phyloP scores from a whole-genome alignment of 1,284 basidiomycete species.

The Moniliophthora roreri region DNA sequence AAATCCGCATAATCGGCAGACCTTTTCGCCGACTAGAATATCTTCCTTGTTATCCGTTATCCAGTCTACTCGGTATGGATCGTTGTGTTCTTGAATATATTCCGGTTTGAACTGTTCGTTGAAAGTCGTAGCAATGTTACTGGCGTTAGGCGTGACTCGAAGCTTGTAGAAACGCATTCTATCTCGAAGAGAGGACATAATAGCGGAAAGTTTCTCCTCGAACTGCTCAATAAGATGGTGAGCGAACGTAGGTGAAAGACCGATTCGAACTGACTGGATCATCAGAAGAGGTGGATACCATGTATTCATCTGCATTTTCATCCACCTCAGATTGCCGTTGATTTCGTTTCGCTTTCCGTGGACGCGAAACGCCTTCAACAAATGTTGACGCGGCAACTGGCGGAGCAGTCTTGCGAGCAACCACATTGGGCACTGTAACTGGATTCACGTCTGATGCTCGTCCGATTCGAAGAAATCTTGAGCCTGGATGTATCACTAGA shows the following conservation, averaged over 20 bases:
- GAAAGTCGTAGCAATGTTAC: conserved; percentile 71
- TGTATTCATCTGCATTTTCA: conserved; percentile 45
- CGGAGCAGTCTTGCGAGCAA: conserved; percentile 64
- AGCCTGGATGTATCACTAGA: conserved; percentile 94
- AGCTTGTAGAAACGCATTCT: conserved; percentile 90
- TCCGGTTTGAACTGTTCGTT: conserved; percentile 79
- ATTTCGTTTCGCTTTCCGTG: conserved; percentile 31
- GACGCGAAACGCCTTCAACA: conserved; percentile 54
- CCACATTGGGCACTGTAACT: conserved; percentile 70
- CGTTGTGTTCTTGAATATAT: conserved; percentile 79
- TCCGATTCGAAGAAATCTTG: conserved; percentile 84
- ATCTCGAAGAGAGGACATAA: conserved; percentile 75
- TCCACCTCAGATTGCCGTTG: conserved; percentile 17
- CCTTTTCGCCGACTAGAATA: conserved; percentile 71
- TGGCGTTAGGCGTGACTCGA: conserved; percentile 74
- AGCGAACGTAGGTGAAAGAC: background rate
- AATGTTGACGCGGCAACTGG: conserved; percentile 42
- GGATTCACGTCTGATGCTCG: conserved; percentile 88
- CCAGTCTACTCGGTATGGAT: conserved; percentile 83
- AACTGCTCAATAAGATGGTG: conserved; percentile 41
- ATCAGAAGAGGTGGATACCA: conserved; percentile 42
- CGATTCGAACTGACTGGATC: conserved; percentile 53
- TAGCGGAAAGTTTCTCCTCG: conserved; percentile 70
- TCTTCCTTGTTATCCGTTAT: conserved; percentile 52
- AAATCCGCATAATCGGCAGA: conserved; percentile 22